These are phyloP conservation scores for Sordariomycetes sp. DNA, from an alignment of 2,329 filamentous ascomycete species.

Conservation along the genomic window DNA sequence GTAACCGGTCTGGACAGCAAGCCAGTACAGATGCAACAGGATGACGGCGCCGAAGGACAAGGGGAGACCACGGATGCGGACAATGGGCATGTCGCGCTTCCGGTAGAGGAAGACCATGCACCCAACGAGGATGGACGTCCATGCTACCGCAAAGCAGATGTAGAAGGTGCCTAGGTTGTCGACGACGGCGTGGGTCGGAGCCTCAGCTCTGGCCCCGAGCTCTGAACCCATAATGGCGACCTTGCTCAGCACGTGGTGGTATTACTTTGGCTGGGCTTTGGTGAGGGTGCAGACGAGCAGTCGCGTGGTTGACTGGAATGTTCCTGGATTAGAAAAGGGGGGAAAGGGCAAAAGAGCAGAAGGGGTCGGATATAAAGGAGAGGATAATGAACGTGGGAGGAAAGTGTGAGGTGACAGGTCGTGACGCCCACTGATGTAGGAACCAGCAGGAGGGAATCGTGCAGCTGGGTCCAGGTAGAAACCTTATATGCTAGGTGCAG, in stretches of 20 bases:
- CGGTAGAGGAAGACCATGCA: conserved; percentile 28
- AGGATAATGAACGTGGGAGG: too few species aligned
- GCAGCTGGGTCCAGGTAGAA: too few species aligned
- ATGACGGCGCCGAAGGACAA: conserved; percentile 28
- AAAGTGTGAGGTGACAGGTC: not conserved
- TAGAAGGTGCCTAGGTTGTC: conserved; percentile 7
- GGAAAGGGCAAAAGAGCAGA: not conserved
- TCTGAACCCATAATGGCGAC: not conserved
- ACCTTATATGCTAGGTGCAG: not conserved
- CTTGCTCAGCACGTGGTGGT: not conserved
- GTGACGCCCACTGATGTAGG: not conserved
- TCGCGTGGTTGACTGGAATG: too few species aligned
- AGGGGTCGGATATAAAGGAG: not conserved
- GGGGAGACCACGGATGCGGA: conserved; percentile 28
- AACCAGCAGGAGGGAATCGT: not conserved
- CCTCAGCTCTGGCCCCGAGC: not conserved
- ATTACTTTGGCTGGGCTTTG: too few species aligned
- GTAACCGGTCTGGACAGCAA: conserved; percentile 26
- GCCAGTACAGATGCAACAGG: conserved; percentile 31
- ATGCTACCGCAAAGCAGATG: conserved; percentile 5
- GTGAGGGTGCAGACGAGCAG: too few species aligned
- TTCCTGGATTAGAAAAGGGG: too few species aligned
- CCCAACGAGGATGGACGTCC: conserved; percentile 6
- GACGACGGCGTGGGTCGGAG: not conserved
- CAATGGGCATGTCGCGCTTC: conserved; percentile 23